Conservation (phyloP, 257 asterid genomes). For the Verbascum thapsus region DNA sequence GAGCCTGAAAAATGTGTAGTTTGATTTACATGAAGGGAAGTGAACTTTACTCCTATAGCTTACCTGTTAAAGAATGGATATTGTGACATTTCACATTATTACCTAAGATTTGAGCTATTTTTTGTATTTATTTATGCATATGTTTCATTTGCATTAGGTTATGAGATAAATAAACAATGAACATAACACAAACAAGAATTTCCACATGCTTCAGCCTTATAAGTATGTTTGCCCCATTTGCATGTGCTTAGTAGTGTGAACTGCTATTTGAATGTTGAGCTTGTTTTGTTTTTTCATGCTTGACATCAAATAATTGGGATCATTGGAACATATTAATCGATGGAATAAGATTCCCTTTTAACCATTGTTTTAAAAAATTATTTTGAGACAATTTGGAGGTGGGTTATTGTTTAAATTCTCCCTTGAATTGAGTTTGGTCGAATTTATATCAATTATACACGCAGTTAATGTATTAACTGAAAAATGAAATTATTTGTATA, state of each 20-base stretch:
- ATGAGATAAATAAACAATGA: neutral
- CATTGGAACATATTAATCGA: constrained; percentile 18
- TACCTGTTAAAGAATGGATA: neutral
- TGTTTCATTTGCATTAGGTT: no score
- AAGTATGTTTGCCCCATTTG: constrained; percentile 12
- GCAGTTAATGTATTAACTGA: no score
- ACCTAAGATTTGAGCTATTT: neutral
- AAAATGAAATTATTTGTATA: no score
- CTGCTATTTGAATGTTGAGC: neutral
- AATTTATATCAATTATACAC: no score
- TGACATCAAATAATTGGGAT: constrained; percentile 38
- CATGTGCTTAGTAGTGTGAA: neutral
- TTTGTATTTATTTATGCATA: no score
- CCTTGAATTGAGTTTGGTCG: no score
- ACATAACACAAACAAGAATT: no score
- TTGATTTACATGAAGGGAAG: constrained; percentile 33
- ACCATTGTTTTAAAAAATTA: constrained; percentile 13
- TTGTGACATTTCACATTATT: constrained; percentile 7
- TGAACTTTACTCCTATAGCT: constrained; percentile 18
- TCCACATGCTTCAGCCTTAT: constrained; percentile 27
- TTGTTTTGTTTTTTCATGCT: constrained; percentile 26
- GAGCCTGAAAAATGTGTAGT: no score
- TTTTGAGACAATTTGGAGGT: constrained; percentile 15
- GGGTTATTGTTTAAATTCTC: no score
- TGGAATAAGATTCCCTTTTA: constrained; percentile 33